Conservation (phyloP, 345 rosid species). For the Viola odorata region DNA sequence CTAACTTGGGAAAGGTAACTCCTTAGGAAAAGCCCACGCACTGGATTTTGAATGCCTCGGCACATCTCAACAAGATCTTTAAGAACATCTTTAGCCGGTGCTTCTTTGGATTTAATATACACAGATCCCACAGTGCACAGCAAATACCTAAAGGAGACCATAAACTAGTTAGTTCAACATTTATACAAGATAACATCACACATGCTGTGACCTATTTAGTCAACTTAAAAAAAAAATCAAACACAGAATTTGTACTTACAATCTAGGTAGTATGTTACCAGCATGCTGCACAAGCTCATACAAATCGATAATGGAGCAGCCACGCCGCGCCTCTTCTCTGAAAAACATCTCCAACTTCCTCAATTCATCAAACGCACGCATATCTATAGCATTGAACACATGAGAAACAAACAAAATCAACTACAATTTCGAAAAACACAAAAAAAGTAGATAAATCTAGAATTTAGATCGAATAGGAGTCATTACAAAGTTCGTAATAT, state of each 20-base stretch:
- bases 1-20: conserved; percentile 97
- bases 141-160: conserved; percentile 56
- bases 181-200: neutral
- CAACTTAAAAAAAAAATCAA: neutral
- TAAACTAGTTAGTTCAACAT: no score
- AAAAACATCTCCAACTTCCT: conserved; percentile 91
- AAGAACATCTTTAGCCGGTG: conserved; percentile 95
- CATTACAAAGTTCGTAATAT: conserved; percentile 89
- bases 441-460: neutral
- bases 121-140: conserved; percentile 98
- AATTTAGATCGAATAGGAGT: conserved; percentile 19
- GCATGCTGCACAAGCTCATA: conserved; percentile 98
- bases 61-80: conserved; percentile 99
- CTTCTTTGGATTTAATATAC: conserved; percentile 93
- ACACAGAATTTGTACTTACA: conserved; percentile 43
- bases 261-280: conserved; percentile 92
- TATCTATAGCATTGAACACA: conserved; percentile 44
- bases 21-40: conserved; percentile 95
- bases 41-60: conserved; percentile 97
- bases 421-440: neutral
- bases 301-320: conserved; percentile 89
- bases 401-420: neutral
- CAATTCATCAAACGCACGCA: conserved; percentile 96
- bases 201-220: neutral
- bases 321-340: conserved; percentile 88